Conservation (phyloP, 1,284 basidiomycete species). For the Cutaneotrichosporon sp. region DNA sequence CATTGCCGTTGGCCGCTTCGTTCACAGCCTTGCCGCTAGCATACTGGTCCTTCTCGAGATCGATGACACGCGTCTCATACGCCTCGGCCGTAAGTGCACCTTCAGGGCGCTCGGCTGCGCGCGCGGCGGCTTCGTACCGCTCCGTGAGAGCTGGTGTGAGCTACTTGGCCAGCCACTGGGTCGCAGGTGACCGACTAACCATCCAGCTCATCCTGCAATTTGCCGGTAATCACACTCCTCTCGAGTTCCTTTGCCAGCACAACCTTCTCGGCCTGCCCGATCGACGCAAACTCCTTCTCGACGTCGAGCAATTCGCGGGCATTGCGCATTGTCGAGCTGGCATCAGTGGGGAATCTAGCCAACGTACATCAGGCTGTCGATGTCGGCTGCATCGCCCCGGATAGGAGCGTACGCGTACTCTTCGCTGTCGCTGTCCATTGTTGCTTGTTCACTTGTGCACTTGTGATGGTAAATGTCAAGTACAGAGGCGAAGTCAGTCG, state of each 20-base stretch:
- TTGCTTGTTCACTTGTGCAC: not conserved
- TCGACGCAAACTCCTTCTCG: conserved; percentile 24
- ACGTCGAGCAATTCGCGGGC: conserved; percentile 31
- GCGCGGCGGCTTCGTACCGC: conserved; percentile 26
- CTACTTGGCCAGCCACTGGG: not conserved
- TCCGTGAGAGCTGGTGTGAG: not conserved
- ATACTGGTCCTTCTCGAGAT: conserved; percentile 43
- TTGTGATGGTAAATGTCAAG: not conserved
- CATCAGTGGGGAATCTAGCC: not conserved
- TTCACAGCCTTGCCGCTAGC: conserved; percentile 41
- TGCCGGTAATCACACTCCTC: conserved; percentile 28
- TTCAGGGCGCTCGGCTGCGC: conserved; percentile 40
- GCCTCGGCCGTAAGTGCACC: conserved; percentile 37
- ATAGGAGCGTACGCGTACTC: conserved; percentile 7
- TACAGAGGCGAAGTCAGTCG: conserved; percentile 2
- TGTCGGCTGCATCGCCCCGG: not conserved
- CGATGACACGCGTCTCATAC: conserved; percentile 38
- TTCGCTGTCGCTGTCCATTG: conserved; percentile 2
- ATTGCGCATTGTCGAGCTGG: conserved; percentile 26
- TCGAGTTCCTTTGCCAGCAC: conserved; percentile 38
- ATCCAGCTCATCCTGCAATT: conserved; percentile 33
- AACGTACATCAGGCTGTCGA: conserved; percentile 1
- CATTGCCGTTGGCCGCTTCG: conserved; percentile 40
- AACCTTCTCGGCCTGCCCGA: conserved; percentile 38
- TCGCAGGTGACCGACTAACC: conserved; percentile 27